Base-by-base conservation (phyloP, 2,329 filamentous ascomycete species). In the Hirsutella rhossiliensis region DNA sequence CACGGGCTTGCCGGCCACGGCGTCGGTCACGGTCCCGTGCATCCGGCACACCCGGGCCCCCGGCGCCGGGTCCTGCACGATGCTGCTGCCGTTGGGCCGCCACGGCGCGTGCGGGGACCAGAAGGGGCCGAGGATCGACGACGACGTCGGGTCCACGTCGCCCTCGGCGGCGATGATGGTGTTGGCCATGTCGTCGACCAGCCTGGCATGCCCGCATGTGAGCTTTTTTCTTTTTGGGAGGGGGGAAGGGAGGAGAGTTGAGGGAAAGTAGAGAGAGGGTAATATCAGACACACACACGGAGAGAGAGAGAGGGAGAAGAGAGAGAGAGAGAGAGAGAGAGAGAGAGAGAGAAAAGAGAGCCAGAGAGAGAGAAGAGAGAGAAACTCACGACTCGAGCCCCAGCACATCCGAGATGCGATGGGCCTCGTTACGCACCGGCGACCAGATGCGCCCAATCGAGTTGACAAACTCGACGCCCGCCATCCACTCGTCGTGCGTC, bases 101-200 rank as follows among this genome's bases (percentile, higher is more conserved):
- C 84, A 85, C 29, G 83, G 82, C 2, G 83, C 80, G 54, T 85
- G 72, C 54, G 82, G 82, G 11, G 78, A 82, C 82, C 82, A 87
- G 72, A 87, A 87, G 50, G 83, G 83, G 2, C 83, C 83, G 47
- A 87, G 78, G 56, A 87, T 87, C 47, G 82, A 75, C 48, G 81
- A 83, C 3, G 81, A 84, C n/a, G 83, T 87, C 40, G 82, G 81
- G 47, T 73, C 68, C 48, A 76, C 64, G 56, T 71, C 69, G 45
- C 73, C 71, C 46, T 83, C 76, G 50, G 77, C 76, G 50, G 77
- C 76, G 56, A 79, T 66, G 59, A 78, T 67, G 59, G 73, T 76
- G 68, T 80, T 75, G 50, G 76, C 75, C 52, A 82, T 82, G 55
- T 84, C 80, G 45, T 82, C 79, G 13, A 59, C 56, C 32, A 59